Base-by-base conservation (phyloP, 495 filamentous ascomycete genomes). In the Tuber umbilicatum region DNA sequence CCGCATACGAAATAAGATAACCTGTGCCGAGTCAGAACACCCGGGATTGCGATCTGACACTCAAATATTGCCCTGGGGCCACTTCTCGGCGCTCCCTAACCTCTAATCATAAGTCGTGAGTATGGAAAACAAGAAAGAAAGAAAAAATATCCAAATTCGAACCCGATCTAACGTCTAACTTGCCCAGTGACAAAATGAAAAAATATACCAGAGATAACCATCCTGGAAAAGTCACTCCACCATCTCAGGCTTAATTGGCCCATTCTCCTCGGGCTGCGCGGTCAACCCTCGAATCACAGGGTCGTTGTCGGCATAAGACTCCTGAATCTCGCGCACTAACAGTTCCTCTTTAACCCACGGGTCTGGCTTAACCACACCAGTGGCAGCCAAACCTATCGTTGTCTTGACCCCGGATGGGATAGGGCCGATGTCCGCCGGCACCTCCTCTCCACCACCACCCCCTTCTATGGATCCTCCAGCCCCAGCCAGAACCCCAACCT, bases 341-440 rank as follows among this genome's bases (percentile, higher is more conserved):
- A 64, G 27, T 14, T 64, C 55, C 55, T 64, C 55, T 64, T 64
- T 64, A 64, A 64, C 55, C 55, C 55, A 64, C 27, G 55, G 55
- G 27, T 64, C 55, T 17, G 55, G 55, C 27, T 64, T 64, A 35
- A 64, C 55, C 12, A 64, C 27, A 16, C 27, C 27, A 64, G 17
- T 17, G 16, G 35, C 55, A 64, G 12, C 55, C 27, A 35, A 64
- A 64, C 27, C 55, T 10, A 35, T 64, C 12, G 12, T 27, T 17
- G 35, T 7, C 55, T 14, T 27, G 27, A 35, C 10, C 55, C 27
- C 55, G 1, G 55, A 5, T 7, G 55, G 35, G 35, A 35, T 2
- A 31, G 27, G 14, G 12, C 55, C 12, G 55, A 64, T 35, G 27
- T 35, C 27, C 14, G 7, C 55, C 19, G 55, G 55, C 27, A 64